These are phyloP conservation scores for Trifolium pratense DNA, from an alignment of 306 rosid genomes.

Conservation along the genomic window DNA sequence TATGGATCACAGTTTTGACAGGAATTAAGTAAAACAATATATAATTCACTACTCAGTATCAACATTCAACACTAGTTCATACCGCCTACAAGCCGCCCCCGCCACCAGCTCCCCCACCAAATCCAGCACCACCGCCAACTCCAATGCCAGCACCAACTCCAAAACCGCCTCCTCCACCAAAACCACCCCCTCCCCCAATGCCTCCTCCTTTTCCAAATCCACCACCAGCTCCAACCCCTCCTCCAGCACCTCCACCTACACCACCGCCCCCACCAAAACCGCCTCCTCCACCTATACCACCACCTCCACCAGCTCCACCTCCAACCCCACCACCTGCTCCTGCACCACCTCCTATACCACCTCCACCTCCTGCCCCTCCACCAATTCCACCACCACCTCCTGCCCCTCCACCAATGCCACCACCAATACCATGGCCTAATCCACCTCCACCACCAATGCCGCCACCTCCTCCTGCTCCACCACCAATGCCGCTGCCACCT, in stretches of 20 bases:
- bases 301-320: slow-evolving; percentile 39
- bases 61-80: not conserved
- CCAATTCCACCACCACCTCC: not conserved
- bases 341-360: slow-evolving; percentile 10
- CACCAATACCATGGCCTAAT: too few species aligned
- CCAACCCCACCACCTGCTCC: slow-evolving; percentile 32
- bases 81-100: not conserved
- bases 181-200: slow-evolving; percentile 39
- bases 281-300: slow-evolving; percentile 8
- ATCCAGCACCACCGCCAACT: slow-evolving; percentile 24
- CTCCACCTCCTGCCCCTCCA: slow-evolving; percentile 2
- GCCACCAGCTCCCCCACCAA: slow-evolving; percentile 38
- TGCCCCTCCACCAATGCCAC: slow-evolving; percentile 32
- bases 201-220: slow-evolving; percentile 31
- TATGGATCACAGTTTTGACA: not conserved
- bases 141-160: slow-evolving; percentile 42
- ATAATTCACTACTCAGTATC: not conserved
- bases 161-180: slow-evolving; percentile 44
- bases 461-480: not conserved
- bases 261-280: slow-evolving; percentile 18
- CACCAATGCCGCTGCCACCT: not conserved
- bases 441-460: slow-evolving; percentile 27
- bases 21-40: not conserved
- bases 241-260: slow-evolving; percentile 1
- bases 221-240: slow-evolving; percentile 33